Conservation (phyloP, 805 yeast genomes). For the Debaryomyces hansenii region DNA sequence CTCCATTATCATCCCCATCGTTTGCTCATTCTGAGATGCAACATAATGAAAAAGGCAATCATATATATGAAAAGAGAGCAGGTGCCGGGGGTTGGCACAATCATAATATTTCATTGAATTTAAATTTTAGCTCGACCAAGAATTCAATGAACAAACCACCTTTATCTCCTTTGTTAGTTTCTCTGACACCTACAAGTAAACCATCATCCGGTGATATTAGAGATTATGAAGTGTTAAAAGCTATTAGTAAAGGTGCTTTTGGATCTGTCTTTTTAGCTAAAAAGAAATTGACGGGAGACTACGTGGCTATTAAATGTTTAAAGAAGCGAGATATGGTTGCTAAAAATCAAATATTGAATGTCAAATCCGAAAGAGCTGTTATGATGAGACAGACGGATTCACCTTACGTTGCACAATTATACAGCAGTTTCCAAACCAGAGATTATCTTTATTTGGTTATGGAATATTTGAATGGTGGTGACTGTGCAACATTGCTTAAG, state of each 20-base stretch:
- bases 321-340: slow-evolving; percentile 95
- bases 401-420: slow-evolving; percentile 88
- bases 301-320: slow-evolving; percentile 90
- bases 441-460: slow-evolving; percentile 88
- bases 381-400: slow-evolving; percentile 96
- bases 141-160: slow-evolving; percentile 51
- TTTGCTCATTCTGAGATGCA: slow-evolving; percentile 9
- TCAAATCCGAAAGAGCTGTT: slow-evolving; percentile 93
- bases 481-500: slow-evolving; percentile 81
- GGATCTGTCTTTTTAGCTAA: slow-evolving; percentile 91
- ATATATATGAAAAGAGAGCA: slow-evolving; percentile 14
- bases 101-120: slow-evolving; percentile 3
- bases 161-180: slow-evolving; percentile 74
- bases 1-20: slow-evolving; percentile 49
- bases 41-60: slow-evolving; percentile 1
- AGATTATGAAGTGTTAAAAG: slow-evolving; percentile 88
- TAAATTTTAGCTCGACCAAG: slow-evolving; percentile 6
- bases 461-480: slow-evolving; percentile 97
- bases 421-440: slow-evolving; percentile 83
- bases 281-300: slow-evolving; percentile 85
- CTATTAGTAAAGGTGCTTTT: slow-evolving; percentile 96
- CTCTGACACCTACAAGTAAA: slow-evolving; percentile 55
- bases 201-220: slow-evolving; percentile 59
- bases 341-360: slow-evolving; percentile 93
- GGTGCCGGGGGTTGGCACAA: slow-evolving; percentile 17